Conservation (phyloP, 129 eudicot genomes). For the Lactuca saligna region DNA sequence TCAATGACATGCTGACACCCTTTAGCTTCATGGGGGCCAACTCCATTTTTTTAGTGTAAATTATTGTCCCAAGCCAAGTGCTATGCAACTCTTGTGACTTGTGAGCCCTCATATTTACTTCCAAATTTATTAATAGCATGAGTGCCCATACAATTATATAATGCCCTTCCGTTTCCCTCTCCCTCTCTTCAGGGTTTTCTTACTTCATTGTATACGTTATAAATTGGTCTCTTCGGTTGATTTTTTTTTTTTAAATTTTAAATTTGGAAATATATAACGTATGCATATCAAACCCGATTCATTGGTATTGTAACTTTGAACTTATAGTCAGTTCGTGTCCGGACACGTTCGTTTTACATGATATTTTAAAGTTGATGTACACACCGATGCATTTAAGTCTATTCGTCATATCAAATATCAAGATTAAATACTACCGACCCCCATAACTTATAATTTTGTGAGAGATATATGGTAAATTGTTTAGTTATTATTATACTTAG, state of each 20-base stretch:
- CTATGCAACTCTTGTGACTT: conserved; percentile 10
- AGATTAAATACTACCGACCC: too few species aligned
- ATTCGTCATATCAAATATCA: background rate
- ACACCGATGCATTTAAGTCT: background rate
- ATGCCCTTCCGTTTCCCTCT: conserved; percentile 13
- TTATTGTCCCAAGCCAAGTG: background rate
- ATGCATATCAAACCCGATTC: conserved; percentile 9
- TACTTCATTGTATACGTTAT: background rate
- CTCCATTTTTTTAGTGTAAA: background rate
- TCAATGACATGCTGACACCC: conserved; percentile 25
- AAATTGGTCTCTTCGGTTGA: background rate
- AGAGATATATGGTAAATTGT: too few species aligned
- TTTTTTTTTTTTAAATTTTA: background rate
- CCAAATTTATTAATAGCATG: conserved; percentile 23
- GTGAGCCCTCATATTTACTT: conserved; percentile 23
- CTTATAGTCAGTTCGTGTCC: background rate
- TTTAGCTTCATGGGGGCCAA: conserved; percentile 30
- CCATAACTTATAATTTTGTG: too few species aligned
- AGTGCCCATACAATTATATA: conserved; percentile 25
- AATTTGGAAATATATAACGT: background rate
- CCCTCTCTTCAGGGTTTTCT: conserved; percentile 13
- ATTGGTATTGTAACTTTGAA: conserved; percentile 10
- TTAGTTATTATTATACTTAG: too few species aligned
- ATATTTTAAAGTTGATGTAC: background rate
- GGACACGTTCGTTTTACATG: background rate